A percentile compares a stretch with the other conserved stretches of the same genome.
phyloP scores from a whole-genome alignment of 495 filamentous ascomycete species.

The Chlorociboria aeruginascens region DNA sequence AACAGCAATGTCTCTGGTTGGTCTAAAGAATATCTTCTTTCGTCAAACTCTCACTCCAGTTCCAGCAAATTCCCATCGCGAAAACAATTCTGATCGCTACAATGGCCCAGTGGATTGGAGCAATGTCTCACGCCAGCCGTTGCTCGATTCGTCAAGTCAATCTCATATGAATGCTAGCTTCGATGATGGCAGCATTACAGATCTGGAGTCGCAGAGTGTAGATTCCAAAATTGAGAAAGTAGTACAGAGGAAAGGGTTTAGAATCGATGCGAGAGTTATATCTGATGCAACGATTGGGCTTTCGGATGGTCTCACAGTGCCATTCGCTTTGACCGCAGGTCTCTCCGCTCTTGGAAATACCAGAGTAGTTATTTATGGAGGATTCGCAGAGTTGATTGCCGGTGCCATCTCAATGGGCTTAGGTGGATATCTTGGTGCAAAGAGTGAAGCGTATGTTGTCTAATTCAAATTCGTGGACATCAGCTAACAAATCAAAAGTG shows the following conservation, averaged over 20 bases:
- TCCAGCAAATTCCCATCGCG: neutral
- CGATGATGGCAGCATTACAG: neutral
- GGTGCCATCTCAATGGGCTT: constrained; percentile 63
- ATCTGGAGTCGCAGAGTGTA: constrained; percentile 14
- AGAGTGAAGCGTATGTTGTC: constrained; percentile 48
- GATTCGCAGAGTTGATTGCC: constrained; percentile 54
- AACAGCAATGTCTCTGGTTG: constrained; percentile 15
- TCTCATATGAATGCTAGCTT: neutral
- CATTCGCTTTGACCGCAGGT: constrained; percentile 53
- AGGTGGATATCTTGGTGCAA: constrained; percentile 57
- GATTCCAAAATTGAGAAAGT: constrained; percentile 13
- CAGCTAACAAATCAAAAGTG: constrained; percentile 13
- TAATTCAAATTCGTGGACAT: neutral
- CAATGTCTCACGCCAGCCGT: constrained; percentile 1
- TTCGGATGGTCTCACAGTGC: constrained; percentile 52
- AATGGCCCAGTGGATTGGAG: neutral
- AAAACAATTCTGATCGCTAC: neutral
- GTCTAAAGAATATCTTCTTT: constrained; percentile 19
- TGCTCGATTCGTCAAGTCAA: neutral
- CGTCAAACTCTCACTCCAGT: constrained; percentile 6
- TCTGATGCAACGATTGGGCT: constrained; percentile 52
- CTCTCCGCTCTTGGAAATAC: constrained; percentile 48
- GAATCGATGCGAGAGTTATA: constrained; percentile 36
- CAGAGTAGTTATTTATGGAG: constrained; percentile 55
- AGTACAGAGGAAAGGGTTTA: constrained; percentile 11